Evolutionary conservation across 2,329 filamentous ascomycete species (phyloP), one percentile per base, ranked within the genome.

Genomic region (Cryphonectria nitschkei): DNA sequence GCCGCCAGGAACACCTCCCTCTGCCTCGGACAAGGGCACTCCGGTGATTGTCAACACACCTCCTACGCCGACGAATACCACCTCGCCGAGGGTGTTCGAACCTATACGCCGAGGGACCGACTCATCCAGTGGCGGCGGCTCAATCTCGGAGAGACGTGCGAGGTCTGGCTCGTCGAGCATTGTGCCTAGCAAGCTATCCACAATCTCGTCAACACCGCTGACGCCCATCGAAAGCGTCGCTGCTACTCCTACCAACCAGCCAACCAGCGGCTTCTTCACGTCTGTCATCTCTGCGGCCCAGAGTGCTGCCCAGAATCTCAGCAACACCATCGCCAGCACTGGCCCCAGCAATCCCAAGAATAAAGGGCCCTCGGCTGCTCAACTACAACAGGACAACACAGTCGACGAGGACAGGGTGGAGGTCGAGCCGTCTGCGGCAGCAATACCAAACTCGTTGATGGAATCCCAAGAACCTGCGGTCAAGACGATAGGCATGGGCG

Each of bases 281-380:
- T 95, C 93, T 37, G 93, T 99, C 78, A 89, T 99, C 74, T 95
- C 94, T 56, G 95, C 92, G 62, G 96, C 96, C 26, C 95, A 98
- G 80, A 98, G 92, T 86, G 95, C 95, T 60, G 94, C 95, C 19
- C 94, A 84, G 74, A 90, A 89, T 26, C 80, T 95, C 5, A 93
- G 87, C 75, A 93, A 88, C 74, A 93, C 90, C 64, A 91, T 98
- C 63, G 88, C 89, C 65, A 95, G 90, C 78, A 87, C 86, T 67
- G 82, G 84, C 9, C 87, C 87, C n/a, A 82, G 83, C n/a, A 80
- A 82, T 66, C 63, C 72, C n/a, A 82, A 81, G 69, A 70, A 39
- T 19, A 71, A 52, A 52, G 56, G 68, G 22, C 39, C 34, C n/a
- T 39, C 43, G 34, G 46, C 71, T 14, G 34, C 37, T 26, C 66